A percentile compares a stretch with the other conserved stretches of the same genome.
These are phyloP conservation scores for Fusarium bactridioides DNA, from an alignment of 2,329 filamentous ascomycete species.

Conservation along the genomic window DNA sequence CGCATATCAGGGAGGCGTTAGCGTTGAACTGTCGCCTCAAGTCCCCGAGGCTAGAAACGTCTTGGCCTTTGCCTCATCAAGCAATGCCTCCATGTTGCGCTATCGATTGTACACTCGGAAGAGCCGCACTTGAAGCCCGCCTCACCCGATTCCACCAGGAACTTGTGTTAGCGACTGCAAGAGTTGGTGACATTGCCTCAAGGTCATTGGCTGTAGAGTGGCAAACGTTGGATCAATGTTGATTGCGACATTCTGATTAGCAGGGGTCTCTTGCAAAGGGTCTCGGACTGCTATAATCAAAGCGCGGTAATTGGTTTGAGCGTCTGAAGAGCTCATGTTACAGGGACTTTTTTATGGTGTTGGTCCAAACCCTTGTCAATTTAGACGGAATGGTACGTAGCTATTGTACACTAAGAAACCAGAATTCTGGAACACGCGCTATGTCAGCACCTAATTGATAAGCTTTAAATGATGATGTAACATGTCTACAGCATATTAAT, in stretches of 20 bases:
- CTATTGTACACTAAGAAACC: neutral
- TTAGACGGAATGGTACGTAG: neutral
- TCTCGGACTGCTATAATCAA: neutral
- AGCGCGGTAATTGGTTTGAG: neutral
- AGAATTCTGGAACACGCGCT: neutral
- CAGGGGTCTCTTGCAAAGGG: constrained; percentile 12
- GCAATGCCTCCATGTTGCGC: neutral
- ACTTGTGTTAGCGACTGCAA: constrained; percentile 5
- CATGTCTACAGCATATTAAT: neutral
- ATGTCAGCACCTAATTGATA: constrained; percentile 20
- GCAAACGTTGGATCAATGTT: neutral
- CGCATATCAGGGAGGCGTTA: constrained; percentile 1
- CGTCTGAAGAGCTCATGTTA: neutral
- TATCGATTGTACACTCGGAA: neutral
- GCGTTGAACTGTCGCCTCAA: neutral
- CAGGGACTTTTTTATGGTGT: neutral
- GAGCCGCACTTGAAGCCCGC: neutral
- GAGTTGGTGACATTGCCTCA: neutral
- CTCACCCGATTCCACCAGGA: neutral
- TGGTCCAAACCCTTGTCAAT: neutral
- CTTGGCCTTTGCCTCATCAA: neutral
- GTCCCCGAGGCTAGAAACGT: neutral
- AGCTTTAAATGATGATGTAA: neutral
- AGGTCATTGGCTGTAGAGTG: neutral
- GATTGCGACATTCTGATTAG: constrained; percentile 20